phyloP scores from a whole-genome alignment of 73 alveolate genomes.

The Paramecium tetraurelia region DNA sequence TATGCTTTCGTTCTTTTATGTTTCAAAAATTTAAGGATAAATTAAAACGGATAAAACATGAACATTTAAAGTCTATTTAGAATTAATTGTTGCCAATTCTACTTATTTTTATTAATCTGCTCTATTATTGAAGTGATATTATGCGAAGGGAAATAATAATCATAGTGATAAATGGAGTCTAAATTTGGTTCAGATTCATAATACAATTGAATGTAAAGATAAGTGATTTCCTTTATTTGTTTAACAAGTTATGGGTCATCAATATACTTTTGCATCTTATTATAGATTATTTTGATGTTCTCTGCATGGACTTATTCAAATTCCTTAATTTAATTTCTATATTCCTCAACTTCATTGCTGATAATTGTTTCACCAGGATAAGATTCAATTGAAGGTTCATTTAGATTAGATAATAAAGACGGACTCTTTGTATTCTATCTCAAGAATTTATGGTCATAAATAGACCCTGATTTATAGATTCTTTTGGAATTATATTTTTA shows the following conservation, averaged over 20 bases:
- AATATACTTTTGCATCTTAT: not conserved
- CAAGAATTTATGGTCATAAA: not conserved
- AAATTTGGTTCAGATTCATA: not conserved
- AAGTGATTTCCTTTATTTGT: not conserved
- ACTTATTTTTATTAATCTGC: not conserved
- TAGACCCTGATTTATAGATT: not conserved
- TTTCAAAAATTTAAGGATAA: not conserved
- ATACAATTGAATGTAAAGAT: not conserved
- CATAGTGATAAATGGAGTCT: not conserved
- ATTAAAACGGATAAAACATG: slow-evolving; percentile 22
- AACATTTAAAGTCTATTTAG: not conserved
- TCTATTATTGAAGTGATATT: not conserved
- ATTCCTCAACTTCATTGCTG: not conserved
- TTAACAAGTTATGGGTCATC: not conserved
- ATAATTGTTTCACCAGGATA: not conserved
- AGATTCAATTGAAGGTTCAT: not conserved
- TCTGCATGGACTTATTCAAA: not conserved
- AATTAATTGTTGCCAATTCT: not conserved
- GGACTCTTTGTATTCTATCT: not conserved
- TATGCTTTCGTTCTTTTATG: not conserved
- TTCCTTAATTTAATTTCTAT: not conserved
- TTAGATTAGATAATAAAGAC: not conserved
- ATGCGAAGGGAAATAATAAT: not conserved
- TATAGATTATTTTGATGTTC: not conserved
- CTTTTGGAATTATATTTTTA: not conserved